phyloP scores from a whole-genome alignment of 805 yeast genomes.

The Pichia kluyveri region DNA sequence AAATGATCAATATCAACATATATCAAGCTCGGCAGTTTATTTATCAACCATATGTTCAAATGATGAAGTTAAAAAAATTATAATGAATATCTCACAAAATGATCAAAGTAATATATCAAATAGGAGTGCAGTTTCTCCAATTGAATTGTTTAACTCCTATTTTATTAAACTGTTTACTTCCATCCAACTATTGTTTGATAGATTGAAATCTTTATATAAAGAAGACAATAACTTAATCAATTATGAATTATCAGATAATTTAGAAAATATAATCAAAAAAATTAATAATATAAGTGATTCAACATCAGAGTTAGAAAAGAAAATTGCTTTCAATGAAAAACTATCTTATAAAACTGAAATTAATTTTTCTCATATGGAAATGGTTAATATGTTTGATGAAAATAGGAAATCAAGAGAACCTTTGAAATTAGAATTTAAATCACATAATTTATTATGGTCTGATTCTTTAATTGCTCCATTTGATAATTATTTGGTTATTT shows the following conservation, averaged over 20 bases:
- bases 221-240: constrained; percentile 11
- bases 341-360: constrained; percentile 19
- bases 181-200: constrained; percentile 17
- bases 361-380: constrained; percentile 22
- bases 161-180: constrained; percentile 25
- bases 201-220: constrained; percentile 17
- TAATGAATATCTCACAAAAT: constrained; percentile 12
- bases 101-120: constrained; percentile 15
- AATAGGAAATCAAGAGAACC: constrained; percentile 20
- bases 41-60: constrained; percentile 21
- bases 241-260: constrained; percentile 11
- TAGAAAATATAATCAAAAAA: constrained; percentile 12
- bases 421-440: constrained; percentile 14
- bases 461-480: constrained; percentile 34
- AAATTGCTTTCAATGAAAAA: constrained; percentile 23
- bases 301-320: constrained; percentile 24
- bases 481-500: constrained; percentile 23
- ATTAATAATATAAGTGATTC: constrained; percentile 23
- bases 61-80: constrained; percentile 20
- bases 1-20: constrained; percentile 18
- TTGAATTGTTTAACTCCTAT: constrained; percentile 23
- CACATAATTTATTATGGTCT: constrained; percentile 30
- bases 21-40: constrained; percentile 23
- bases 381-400: constrained; percentile 24
- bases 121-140: constrained; percentile 20